phyloP scores from a whole-genome alignment of 306 rosid genomes.

The Trifolium pratense region DNA sequence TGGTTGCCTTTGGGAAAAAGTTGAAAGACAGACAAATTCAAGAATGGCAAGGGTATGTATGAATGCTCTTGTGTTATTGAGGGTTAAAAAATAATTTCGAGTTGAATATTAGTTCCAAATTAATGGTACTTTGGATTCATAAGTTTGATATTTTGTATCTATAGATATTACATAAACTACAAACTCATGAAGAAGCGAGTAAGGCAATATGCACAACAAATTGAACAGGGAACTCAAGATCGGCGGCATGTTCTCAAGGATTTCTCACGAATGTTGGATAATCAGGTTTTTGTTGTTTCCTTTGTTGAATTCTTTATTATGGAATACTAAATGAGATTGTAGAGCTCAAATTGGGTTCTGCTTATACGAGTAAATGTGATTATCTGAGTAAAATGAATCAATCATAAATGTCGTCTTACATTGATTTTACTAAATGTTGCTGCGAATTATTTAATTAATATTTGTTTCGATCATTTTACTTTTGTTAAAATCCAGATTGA shows the following conservation, averaged over 20 bases:
- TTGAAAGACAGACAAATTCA: constrained; percentile 82
- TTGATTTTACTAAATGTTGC: not conserved
- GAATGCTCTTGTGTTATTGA: not conserved
- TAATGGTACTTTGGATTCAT: constrained; percentile 29
- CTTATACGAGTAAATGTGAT: constrained; percentile 26
- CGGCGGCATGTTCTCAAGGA: constrained; percentile 90
- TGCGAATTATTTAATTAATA: not conserved
- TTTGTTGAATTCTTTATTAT: constrained; percentile 19
- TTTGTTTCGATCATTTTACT: constrained; percentile 35
- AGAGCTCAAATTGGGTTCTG: constrained; percentile 23
- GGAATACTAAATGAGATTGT: constrained; percentile 14
- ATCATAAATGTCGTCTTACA: not conserved
- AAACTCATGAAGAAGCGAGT: constrained; percentile 95
- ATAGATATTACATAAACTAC: constrained; percentile 94
- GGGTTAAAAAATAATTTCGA: not conserved
- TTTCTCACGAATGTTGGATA: constrained; percentile 93
- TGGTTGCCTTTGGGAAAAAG: constrained; percentile 99
- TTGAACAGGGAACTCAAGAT: constrained; percentile 79
- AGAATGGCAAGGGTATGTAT: constrained; percentile 94
- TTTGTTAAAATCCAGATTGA: constrained; percentile 71
- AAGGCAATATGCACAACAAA: constrained; percentile 84
- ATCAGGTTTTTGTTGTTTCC: constrained; percentile 63
- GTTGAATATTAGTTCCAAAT: not conserved
- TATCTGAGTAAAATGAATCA: constrained; percentile 27
- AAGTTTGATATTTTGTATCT: constrained; percentile 31